These are phyloP conservation scores for Spinellus fusiger DNA, from an alignment of 192 early-diverging fungal genomes.

Conservation along the genomic window DNA sequence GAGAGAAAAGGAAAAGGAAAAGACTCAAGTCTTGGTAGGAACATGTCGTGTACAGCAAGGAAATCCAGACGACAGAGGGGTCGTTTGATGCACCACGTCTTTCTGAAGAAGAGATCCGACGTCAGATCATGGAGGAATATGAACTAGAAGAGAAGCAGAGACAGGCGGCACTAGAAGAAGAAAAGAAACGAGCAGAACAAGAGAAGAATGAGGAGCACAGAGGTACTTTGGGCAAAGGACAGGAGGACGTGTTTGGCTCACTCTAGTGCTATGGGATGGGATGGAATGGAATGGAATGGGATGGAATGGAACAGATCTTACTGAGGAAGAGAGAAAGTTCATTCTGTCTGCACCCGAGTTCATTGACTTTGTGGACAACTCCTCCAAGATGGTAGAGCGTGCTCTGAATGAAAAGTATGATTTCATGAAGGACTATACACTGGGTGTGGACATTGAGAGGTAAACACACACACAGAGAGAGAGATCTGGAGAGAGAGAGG, in stretches of 20 bases:
- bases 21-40: constrained; percentile 39
- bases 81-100: constrained; percentile 45
- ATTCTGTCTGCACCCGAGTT: constrained; percentile 76
- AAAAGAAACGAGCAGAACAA: constrained; percentile 33
- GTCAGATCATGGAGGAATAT: constrained; percentile 60
- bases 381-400: constrained; percentile 84
- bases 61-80: constrained; percentile 65
- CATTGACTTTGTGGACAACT: constrained; percentile 79
- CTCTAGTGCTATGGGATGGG: too few relatives aligned
- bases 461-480: constrained; percentile 16
- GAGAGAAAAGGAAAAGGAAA: neutral
- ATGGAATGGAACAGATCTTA: too few relatives aligned
- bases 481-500: neutral
- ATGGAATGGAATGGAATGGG: too few relatives aligned
- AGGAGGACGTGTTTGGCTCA: too few relatives aligned
- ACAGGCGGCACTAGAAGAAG: constrained; percentile 40
- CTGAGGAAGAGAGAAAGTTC: constrained; percentile 76
- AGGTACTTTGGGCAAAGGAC: constrained; percentile 28
- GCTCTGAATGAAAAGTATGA: constrained; percentile 87
- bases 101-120: constrained; percentile 43
- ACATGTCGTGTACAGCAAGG: constrained; percentile 85
- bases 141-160: constrained; percentile 48
- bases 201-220: constrained; percentile 29
- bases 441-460: constrained; percentile 49
- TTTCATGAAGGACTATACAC: constrained; percentile 90